Conservation (phyloP, 179 eudicot genomes). For the Silene noctiflora region DNA sequence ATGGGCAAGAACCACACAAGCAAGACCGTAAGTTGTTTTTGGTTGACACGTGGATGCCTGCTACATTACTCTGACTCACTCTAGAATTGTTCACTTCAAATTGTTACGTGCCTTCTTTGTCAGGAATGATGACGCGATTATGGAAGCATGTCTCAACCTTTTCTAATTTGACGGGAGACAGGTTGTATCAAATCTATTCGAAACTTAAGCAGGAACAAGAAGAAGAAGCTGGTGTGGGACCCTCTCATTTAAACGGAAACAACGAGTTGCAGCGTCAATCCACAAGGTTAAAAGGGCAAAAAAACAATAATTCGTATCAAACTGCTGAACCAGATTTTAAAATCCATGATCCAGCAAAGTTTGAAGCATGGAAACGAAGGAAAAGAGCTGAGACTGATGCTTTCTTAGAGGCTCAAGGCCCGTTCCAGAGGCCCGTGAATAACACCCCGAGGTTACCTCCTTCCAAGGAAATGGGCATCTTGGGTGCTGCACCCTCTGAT, state of each 20-base stretch:
- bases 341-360: constrained; percentile 58
- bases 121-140: constrained; percentile 87
- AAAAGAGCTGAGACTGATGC: constrained; percentile 69
- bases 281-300: constrained; percentile 42
- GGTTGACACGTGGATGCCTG: not conserved
- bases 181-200: constrained; percentile 83
- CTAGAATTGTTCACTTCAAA: not conserved
- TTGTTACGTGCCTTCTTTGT: not conserved
- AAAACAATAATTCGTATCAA: constrained; percentile 30
- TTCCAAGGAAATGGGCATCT: constrained; percentile 64
- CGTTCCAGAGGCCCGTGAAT: constrained; percentile 42
- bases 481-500: constrained; percentile 86
- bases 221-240: constrained; percentile 64
- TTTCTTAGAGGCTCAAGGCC: constrained; percentile 49
- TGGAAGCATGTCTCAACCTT: constrained; percentile 95
- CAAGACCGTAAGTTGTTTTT: constrained; percentile 66
- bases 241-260: constrained; percentile 65
- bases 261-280: constrained; percentile 33
- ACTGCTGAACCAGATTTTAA: constrained; percentile 37
- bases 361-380: constrained; percentile 90
- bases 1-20: constrained; percentile 61
- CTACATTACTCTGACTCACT: not conserved
- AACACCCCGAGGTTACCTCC: constrained; percentile 52
- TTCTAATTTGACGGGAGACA: constrained; percentile 87
- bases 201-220: constrained; percentile 79